Base-by-base conservation (phyloP, 179 eudicot genomes). In the Camellia oleifera region DNA sequence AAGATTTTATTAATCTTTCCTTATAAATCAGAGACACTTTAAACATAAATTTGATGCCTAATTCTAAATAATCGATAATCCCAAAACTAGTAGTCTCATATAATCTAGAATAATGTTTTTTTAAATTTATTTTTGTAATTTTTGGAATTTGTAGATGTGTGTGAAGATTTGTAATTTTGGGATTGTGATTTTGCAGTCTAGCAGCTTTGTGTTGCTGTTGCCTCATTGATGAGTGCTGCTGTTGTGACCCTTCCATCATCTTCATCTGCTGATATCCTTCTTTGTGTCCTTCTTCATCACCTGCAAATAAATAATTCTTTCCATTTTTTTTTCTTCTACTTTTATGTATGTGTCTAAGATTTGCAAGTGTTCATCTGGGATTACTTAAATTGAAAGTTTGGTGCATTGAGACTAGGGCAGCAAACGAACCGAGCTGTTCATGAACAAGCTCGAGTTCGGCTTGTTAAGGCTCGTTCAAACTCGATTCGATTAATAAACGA, bases 191-290 rank as follows among this genome's bases (percentile, higher is more conserved):
- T 66, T 61, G 40, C 78, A 76, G 78, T 76, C 69, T 76, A n/a
- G 78, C 69, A 17, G 82, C 86, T 17, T 60, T 87, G 71, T 85
- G 88, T 64, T 87, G 86, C 81, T 87, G 87, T 61, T 87, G 83
- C 81, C 78, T 87, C 4, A 1, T 83, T 10, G 89, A 87, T 23
- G 89, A 77, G 78, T 86, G 89, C 58, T 84, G 85, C 82, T 85
- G 83, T 63, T 85, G 83, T 63, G 79, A 76, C 14, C 71, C 71
- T 64, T 76, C 79, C 18, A 46, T 76, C 18, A 18, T 76, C 78
- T 45, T 76, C 56, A 18, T 45, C 57, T 14, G 78, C 56, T 76
- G 78, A 75, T 58, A 32, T 18, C 67, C 20, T 23, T 67, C 70
- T 40, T 5, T 7, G 1, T 69, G 26, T 2, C 23, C 23, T 14